Base-by-base conservation (phyloP, 2,329 filamentous ascomycete genomes). In the Tympanopsis confertula region DNA sequence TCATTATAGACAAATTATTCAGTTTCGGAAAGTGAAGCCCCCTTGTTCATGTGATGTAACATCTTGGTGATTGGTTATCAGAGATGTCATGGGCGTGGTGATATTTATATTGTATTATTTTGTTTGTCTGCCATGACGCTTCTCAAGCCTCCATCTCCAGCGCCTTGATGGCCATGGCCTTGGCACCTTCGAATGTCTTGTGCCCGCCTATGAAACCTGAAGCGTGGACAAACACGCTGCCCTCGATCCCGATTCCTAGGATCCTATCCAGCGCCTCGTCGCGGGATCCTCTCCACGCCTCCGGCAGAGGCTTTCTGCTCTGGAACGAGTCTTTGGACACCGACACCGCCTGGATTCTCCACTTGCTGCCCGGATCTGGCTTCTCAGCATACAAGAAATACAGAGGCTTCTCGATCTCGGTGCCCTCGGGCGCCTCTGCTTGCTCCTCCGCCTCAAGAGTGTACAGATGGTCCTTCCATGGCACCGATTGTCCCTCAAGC, bases 401-500 rank as follows among this genome's bases (percentile, higher is more conserved):
- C 37, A 88, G 68, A 3, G 12, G 17, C 10, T 89, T 78, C 48
- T 76, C 73, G 29, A 75, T 59, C 0, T 65, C 62, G 19, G 62
- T 43, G 43, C 57, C 51, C 39, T 51, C 46, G 50, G 47, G 52
- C 39, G 57, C 63, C 15, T 59, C 51, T 5, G 54, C 57, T 5
- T 53, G 57, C 36, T 64, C 59, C 52, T 79, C 70, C 48, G 70
- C 70, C 62, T 98, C 91, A 19, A 96, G 73, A 14, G 73, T 78
- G 64, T 94, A 96, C 14, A 98, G 71, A 58, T 98, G 91, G 53
- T 96, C 89, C 58, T 94, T 91, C 91, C 91, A 96, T 2, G 89
- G 89, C 42, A 89, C 83, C 41, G 82, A 78, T 54, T 84, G 78
- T 24, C 67, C 67, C 45, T 82, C 74, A 40, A 98, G 71, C 19